These are phyloP conservation scores for Coelastrella sp. DNA, from an alignment of 139 green algal genomes.

Conservation along the genomic window DNA sequence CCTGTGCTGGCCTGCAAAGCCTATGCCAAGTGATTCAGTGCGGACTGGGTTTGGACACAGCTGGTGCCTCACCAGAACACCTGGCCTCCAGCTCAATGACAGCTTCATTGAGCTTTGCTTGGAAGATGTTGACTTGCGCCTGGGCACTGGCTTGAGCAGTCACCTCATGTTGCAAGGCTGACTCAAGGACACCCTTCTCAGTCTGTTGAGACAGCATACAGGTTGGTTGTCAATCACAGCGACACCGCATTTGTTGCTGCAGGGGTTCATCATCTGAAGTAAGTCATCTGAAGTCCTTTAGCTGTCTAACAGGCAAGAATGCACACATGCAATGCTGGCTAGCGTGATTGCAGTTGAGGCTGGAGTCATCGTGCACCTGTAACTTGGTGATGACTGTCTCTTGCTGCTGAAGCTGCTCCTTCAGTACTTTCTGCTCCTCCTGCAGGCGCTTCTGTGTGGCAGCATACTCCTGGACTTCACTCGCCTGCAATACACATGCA, in stretches of 20 bases:
- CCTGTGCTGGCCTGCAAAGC: too few species aligned
- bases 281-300: too few species aligned
- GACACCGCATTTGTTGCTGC: neutral
- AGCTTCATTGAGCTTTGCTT: constrained; percentile 26
- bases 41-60: too few species aligned
- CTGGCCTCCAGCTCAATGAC: constrained; percentile 34
- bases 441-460: constrained; percentile 25
- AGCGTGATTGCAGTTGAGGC: neutral
- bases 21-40: too few species aligned
- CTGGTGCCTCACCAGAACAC: constrained; percentile 2
- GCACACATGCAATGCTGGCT: neutral
- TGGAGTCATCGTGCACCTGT: neutral
- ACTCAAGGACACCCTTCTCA: constrained; percentile 36
- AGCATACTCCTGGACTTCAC: constrained; percentile 24
- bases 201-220: constrained; percentile 4
- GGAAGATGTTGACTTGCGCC: constrained; percentile 30
- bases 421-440: neutral
- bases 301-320: neutral
- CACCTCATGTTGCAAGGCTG: constrained; percentile 41
- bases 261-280: neutral
- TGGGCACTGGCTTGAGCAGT: constrained; percentile 31
- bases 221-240: neutral
- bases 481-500: neutral
- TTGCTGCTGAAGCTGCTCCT: neutral
- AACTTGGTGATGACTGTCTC: constrained; percentile 26